A percentile compares a stretch with the other conserved stretches of the same genome.
phyloP scores from a whole-genome alignment of 192 early-diverging fungal genomes.

The Glomus cerebriforme region DNA sequence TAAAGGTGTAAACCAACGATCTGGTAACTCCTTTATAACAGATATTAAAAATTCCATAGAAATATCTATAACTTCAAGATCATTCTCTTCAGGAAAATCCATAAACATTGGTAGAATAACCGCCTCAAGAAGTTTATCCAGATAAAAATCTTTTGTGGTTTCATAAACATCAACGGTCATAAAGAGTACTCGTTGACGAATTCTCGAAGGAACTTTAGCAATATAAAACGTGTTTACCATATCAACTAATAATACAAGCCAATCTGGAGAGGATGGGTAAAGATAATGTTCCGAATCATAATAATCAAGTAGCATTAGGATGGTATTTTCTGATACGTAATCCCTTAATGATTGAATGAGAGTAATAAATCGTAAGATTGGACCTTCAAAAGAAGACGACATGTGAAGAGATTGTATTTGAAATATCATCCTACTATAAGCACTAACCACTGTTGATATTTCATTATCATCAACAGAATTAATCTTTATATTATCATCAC shows the following conservation, averaged over 20 bases:
- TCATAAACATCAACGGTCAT: conserved; percentile 53
- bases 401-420: conserved; percentile 38
- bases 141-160: conserved; percentile 54
- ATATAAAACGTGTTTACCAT: conserved; percentile 49
- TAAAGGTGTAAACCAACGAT: conserved; percentile 39
- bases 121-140: conserved; percentile 42
- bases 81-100: conserved; percentile 40
- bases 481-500: neutral
- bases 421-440: conserved; percentile 38
- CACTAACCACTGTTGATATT: conserved; percentile 20
- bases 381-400: conserved; percentile 37
- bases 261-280: conserved; percentile 55
- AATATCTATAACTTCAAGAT: conserved; percentile 37
- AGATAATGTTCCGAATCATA: conserved; percentile 54
- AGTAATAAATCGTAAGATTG: conserved; percentile 49
- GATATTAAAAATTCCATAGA: conserved; percentile 45
- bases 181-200: conserved; percentile 41
- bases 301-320: conserved; percentile 49
- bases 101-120: conserved; percentile 53
- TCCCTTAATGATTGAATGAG: conserved; percentile 46
- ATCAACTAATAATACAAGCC: conserved; percentile 50
- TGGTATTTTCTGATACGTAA: conserved; percentile 46
- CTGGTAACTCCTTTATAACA: conserved; percentile 37
- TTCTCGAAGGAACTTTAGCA: conserved; percentile 32
- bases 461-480: conserved; percentile 6